phyloP scores from a whole-genome alignment of 83 land plant genomes.

The Thuja plicata region DNA sequence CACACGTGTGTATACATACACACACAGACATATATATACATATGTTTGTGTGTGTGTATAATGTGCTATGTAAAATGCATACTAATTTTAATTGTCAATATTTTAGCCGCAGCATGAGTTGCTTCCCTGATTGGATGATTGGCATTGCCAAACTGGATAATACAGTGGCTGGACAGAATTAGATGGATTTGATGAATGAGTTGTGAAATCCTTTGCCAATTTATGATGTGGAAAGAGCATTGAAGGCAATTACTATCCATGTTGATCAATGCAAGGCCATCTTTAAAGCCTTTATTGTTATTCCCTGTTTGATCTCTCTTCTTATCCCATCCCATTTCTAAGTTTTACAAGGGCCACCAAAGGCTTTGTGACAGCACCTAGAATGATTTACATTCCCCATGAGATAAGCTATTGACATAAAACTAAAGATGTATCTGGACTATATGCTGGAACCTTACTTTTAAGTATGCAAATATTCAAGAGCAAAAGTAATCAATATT shows the following conservation, averaged over 20 bases:
- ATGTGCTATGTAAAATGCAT: not conserved
- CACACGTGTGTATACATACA: not conserved
- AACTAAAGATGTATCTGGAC: not conserved
- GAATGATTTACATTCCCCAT: not conserved
- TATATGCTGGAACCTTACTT: not conserved
- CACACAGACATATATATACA: too few relatives aligned
- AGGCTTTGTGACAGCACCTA: not conserved
- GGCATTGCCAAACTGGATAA: not conserved
- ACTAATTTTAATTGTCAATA: not conserved
- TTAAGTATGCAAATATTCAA: not conserved
- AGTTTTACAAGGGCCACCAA: not conserved
- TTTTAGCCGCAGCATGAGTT: not conserved
- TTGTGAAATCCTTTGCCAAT: not conserved
- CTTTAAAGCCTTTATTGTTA: not conserved
- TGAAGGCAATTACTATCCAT: not conserved
- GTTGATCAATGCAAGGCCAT: not conserved
- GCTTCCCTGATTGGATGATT: not conserved
- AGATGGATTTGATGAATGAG: not conserved
- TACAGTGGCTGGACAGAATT: not conserved
- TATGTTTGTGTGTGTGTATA: not conserved
- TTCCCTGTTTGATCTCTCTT: not conserved
- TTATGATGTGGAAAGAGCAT: not conserved
- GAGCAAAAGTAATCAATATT: not conserved
- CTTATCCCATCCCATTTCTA: not conserved
- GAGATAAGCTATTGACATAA: not conserved